Percentiles rank a stretch among this genome's conserved stretches.
Conservation (phyloP, 2,329 filamentous ascomycete genomes). For the Hyphodiscus sp. region DNA sequence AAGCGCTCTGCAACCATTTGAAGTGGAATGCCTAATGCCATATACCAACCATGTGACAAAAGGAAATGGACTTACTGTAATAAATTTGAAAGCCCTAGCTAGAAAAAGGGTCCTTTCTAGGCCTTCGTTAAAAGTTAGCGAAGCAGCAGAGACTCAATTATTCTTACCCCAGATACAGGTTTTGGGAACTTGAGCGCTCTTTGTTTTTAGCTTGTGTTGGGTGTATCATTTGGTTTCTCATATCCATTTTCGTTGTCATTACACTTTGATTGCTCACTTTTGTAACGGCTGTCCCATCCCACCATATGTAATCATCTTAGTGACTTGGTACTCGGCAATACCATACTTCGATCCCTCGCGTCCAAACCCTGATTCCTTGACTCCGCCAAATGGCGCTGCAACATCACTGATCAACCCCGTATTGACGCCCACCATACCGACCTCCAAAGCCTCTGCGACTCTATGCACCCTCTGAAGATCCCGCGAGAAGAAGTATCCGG, state of each 20-base stretch:
- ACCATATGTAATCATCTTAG: conserved; percentile 45
- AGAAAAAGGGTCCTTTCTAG: too few species aligned
- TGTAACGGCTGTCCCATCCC: conserved; percentile 55
- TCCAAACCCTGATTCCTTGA: conserved; percentile 51
- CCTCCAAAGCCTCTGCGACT: conserved; percentile 65
- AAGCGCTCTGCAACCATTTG: too few species aligned
- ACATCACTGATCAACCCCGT: conserved; percentile 57
- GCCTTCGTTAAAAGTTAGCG: too few species aligned
- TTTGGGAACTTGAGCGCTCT: too few species aligned
- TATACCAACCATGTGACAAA: too few species aligned
- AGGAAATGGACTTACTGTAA: too few species aligned
- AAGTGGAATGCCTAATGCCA: too few species aligned
- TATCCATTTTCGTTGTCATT: background rate
- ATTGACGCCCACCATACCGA: conserved; percentile 84
- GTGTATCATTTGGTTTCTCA: background rate
- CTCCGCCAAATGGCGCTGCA: conserved; percentile 49
- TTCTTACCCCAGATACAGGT: too few species aligned
- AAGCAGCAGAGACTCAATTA: too few species aligned
- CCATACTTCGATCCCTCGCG: conserved; percentile 49
- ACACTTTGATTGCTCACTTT: conserved; percentile 10
- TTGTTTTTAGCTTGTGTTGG: too few species aligned
- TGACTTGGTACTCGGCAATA: conserved; percentile 45
- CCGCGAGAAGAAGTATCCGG: conserved; percentile 84
- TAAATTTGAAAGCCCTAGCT: too few species aligned
- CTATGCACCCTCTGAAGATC: conserved; percentile 54